phyloP scores from a whole-genome alignment of 1,139 yeast genomes.

The Sugiyamaella japonica region DNA sequence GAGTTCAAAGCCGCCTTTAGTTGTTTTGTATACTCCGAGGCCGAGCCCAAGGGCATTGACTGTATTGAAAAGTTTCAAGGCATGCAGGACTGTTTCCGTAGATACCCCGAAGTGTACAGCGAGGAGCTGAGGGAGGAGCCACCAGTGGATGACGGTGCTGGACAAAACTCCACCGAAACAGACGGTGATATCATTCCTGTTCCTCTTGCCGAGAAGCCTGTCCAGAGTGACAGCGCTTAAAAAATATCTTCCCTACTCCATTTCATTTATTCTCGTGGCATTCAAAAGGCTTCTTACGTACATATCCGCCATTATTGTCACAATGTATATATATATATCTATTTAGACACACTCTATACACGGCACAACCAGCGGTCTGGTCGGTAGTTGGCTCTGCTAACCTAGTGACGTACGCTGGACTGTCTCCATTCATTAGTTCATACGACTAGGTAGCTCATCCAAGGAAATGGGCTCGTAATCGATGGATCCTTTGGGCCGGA shows the following conservation, averaged over 20 bases:
- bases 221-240: constrained; percentile 8
- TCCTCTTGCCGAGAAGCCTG: neutral
- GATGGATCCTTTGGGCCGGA: constrained; percentile 27
- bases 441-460: constrained; percentile 30
- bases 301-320: constrained; percentile 17
- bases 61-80: constrained; percentile 88
- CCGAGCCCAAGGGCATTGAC: constrained; percentile 96
- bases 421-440: constrained; percentile 8
- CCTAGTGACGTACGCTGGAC: no score
- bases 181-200: no score
- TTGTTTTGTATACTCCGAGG: constrained; percentile 91
- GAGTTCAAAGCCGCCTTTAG: constrained; percentile 96
- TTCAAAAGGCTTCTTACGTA: constrained; percentile 4
- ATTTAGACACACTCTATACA: neutral
- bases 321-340: constrained; percentile 3
- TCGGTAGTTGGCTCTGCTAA: neutral
- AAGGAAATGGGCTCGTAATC: constrained; percentile 32
- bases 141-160: constrained; percentile 26
- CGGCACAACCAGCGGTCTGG: neutral
- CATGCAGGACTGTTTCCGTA: constrained; percentile 95
- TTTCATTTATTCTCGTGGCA: constrained; percentile 14
- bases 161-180: neutral
- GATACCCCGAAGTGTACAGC: constrained; percentile 90
- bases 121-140: constrained; percentile 74
- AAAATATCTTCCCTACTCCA: constrained; percentile 5